Conservation (phyloP, 1,284 basidiomycete species). For the Trichosporon asahii region DNA sequence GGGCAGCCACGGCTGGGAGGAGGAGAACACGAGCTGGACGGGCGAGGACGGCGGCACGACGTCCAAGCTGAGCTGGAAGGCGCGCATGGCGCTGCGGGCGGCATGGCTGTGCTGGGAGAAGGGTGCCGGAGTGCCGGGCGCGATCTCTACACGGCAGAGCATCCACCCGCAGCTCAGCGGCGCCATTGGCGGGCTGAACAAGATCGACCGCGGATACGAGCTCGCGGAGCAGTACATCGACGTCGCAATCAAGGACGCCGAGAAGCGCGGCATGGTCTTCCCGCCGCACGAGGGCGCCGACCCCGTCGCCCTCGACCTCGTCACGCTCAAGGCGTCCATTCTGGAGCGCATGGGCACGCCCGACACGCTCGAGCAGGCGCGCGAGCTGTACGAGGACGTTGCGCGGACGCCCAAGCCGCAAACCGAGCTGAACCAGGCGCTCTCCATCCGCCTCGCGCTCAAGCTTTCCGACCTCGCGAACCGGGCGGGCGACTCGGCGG, state of each 20-base stretch:
- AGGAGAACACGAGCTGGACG: conserved; percentile 68
- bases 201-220: conserved; percentile 45
- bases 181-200: conserved; percentile 35
- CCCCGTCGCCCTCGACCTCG: conserved; percentile 56
- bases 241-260: conserved; percentile 36
- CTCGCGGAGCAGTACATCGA: conserved; percentile 49
- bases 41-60: conserved; percentile 70
- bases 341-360: conserved; percentile 65
- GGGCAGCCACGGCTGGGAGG: conserved; percentile 70
- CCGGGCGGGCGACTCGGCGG: conserved; percentile 32
- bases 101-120: conserved; percentile 75
- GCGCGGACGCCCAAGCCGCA: conserved; percentile 33
- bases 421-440: conserved; percentile 22
- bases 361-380: conserved; percentile 60
- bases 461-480: conserved; percentile 47
- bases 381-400: conserved; percentile 59
- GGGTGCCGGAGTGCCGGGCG: conserved; percentile 57
- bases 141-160: conserved; percentile 30
- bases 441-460: conserved; percentile 40
- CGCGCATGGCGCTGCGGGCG: conserved; percentile 64
- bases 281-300: conserved; percentile 32
- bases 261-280: conserved; percentile 39
- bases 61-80: conserved; percentile 63
- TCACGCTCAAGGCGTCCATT: conserved; percentile 62
- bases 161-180: conserved; percentile 36